Percentiles rank a stretch among this genome's conserved stretches.
phyloP scores from a whole-genome alignment of 169 alveolate genomes.

The Babesia ovis region DNA sequence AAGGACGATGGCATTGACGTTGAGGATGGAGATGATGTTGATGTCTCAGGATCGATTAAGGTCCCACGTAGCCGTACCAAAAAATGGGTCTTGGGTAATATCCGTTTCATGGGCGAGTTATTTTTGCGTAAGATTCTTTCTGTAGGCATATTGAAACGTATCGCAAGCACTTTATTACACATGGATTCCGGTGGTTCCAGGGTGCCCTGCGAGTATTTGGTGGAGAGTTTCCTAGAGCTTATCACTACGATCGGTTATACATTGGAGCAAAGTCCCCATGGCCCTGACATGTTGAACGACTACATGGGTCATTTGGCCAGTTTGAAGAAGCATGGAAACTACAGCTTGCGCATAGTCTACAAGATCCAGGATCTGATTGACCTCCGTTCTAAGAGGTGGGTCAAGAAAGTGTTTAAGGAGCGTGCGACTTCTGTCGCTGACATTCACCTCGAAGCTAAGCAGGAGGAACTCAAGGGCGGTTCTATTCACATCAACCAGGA shows the following conservation, averaged over 20 bases:
- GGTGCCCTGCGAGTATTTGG: constrained; percentile 84
- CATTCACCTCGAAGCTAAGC: constrained; percentile 81
- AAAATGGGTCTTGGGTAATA: constrained; percentile 82
- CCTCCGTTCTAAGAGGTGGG: constrained; percentile 84
- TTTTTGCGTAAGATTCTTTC: constrained; percentile 84
- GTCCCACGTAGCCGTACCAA: constrained; percentile 68
- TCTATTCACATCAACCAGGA: constrained; percentile 84
- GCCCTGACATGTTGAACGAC: constrained; percentile 80
- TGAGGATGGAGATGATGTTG: constrained; percentile 57
- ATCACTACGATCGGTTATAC: constrained; percentile 85
- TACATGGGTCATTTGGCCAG: constrained; percentile 82
- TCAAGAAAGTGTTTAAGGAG: constrained; percentile 84
- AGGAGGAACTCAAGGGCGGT: constrained; percentile 86
- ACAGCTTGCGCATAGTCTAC: constrained; percentile 82
- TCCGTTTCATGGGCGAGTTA: constrained; percentile 86
- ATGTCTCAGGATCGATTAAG: constrained; percentile 42
- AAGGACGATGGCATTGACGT: constrained; percentile 28
- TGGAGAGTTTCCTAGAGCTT: constrained; percentile 84
- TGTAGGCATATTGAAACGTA: constrained; percentile 80
- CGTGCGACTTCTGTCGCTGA: constrained; percentile 86
- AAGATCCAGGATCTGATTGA: constrained; percentile 86
- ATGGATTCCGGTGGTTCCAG: constrained; percentile 41
- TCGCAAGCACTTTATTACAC: constrained; percentile 80
- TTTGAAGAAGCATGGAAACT: constrained; percentile 77
- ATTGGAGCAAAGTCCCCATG: constrained; percentile 80